Conservation (phyloP, 768 basidiomycete genomes). For the Panaeolus cyanescens region DNA sequence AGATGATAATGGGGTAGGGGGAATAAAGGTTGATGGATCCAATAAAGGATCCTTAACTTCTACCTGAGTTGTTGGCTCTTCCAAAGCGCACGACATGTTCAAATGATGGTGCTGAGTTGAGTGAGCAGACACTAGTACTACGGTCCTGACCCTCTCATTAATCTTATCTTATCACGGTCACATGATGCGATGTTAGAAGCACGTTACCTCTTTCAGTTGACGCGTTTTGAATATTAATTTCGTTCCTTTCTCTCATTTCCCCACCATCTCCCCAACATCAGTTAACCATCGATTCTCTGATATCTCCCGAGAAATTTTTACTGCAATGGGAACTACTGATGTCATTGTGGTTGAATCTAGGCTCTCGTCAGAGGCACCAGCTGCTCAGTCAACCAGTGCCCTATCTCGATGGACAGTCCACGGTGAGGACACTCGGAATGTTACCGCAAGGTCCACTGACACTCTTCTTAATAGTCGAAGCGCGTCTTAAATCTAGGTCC, state of each 20-base stretch:
- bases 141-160: not conserved
- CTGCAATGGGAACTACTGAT: not conserved
- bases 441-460: not conserved
- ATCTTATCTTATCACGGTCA: constrained; percentile 1
- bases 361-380: not conserved
- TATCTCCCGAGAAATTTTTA: too few species aligned
- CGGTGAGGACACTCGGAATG: constrained; percentile 36
- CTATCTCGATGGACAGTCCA: constrained; percentile 74
- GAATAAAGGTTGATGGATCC: constrained; percentile 56
- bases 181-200: not conserved
- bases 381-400: not conserved
- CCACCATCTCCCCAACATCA: not conserved
- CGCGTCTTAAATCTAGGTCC: constrained; percentile 67
- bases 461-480: constrained; percentile 64
- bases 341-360: not conserved
- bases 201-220: constrained; percentile 1
- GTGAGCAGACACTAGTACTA: not conserved
- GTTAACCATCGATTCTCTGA: too few species aligned
- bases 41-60: constrained; percentile 20
- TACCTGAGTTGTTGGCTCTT: not conserved
- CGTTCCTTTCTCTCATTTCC: not conserved
- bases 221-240: not conserved
- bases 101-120: not conserved
- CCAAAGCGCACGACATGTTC: constrained; percentile 7
- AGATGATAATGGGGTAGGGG: constrained; percentile 44